Evolutionary conservation across 768 basidiomycete species (phyloP), one percentile per base, ranked within the genome.

Genomic region (Kwoniella dendrophila): DNA sequence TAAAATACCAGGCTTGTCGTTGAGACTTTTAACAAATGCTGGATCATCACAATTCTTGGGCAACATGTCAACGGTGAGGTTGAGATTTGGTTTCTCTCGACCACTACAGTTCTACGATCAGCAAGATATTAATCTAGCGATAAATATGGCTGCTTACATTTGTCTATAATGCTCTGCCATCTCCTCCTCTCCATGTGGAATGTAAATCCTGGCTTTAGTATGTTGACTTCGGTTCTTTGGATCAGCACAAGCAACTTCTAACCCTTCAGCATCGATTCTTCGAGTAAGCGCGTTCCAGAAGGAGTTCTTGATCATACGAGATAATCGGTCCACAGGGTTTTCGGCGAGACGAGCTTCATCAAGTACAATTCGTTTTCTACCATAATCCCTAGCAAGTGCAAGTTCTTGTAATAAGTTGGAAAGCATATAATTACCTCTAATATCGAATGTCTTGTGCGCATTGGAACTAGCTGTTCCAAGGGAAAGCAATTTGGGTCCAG

Each of bases 321-420:
- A 93, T 44, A 99, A 84, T 43, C 95, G 89, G 79, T 94, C 92
- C 53, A 99, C 95, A 0, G 95, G 95, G 77, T 98, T 98, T 81
- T 99, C 95, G 0, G 90, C 91, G 52, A 99, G 83, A 64, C 95
- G 89, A n/a, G 92, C 88, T 79, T 99, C 96, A 70, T 99, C 96
- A n/a, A 99, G 87, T 20, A 99, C 92, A 75, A 99, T 96, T 7
- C 92, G 89, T 81, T 95, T 95, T 59, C 93, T 84, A 66, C 89
- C 88, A 79, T 95, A 93, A 75, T 98, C 95, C 8, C 92, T 87
- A 5, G 96, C 95, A 22, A 98, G 86, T 2, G 95, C 95, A 48
- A 99, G 88, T 78, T 99, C 95, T 82, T 99, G 95, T n/a, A 99
- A 84, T 26, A 99, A 85, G 80, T 97, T 98, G 12, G 95, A 97